A percentile compares a stretch with the other conserved stretches of the same genome.
Conservation (phyloP, 2,329 filamentous ascomycete species). For the Diplodia mutila region DNA sequence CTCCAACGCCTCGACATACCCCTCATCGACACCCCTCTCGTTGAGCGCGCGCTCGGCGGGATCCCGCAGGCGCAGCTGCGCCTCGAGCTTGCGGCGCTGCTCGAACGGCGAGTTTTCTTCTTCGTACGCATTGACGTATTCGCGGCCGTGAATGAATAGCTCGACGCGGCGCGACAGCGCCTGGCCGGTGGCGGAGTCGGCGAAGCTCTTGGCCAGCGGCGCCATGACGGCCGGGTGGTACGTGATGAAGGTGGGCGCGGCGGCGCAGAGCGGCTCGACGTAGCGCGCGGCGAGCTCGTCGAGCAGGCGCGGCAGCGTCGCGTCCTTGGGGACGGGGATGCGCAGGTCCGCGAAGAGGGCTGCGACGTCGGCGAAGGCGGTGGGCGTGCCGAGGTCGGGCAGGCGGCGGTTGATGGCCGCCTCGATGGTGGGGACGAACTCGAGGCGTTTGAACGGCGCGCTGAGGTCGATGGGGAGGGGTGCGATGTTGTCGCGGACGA, state of each 20-base stretch:
- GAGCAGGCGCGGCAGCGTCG: constrained; percentile 71
- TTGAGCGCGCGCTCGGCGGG: constrained; percentile 47
- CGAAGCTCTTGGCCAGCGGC: constrained; percentile 85
- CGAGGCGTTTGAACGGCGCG: constrained; percentile 64
- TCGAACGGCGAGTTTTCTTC: constrained; percentile 93
- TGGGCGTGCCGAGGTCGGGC: constrained; percentile 55
- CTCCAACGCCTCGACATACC: constrained; percentile 81
- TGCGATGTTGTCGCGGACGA: constrained; percentile 36
- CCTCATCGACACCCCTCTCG: constrained; percentile 67
- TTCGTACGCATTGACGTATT: constrained; percentile 96
- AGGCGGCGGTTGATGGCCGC: constrained; percentile 65
- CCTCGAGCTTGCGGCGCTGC: constrained; percentile 80
- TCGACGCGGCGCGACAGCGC: constrained; percentile 80
- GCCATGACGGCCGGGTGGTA: constrained; percentile 91
- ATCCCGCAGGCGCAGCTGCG: constrained; percentile 51
- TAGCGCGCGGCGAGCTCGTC: constrained; percentile 77
- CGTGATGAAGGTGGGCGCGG: constrained; percentile 78
- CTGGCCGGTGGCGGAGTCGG: constrained; percentile 68
- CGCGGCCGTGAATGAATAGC: constrained; percentile 77
- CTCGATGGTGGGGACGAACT: constrained; percentile 83
- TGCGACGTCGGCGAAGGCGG: constrained; percentile 63
- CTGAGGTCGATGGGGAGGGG: constrained; percentile 50
- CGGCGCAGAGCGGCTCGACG: constrained; percentile 74
- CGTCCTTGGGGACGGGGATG: constrained; percentile 55
- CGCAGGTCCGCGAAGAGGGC: constrained; percentile 57